phyloP scores from a whole-genome alignment of 2,329 filamentous ascomycete species.

The Aspergillus sp. region DNA sequence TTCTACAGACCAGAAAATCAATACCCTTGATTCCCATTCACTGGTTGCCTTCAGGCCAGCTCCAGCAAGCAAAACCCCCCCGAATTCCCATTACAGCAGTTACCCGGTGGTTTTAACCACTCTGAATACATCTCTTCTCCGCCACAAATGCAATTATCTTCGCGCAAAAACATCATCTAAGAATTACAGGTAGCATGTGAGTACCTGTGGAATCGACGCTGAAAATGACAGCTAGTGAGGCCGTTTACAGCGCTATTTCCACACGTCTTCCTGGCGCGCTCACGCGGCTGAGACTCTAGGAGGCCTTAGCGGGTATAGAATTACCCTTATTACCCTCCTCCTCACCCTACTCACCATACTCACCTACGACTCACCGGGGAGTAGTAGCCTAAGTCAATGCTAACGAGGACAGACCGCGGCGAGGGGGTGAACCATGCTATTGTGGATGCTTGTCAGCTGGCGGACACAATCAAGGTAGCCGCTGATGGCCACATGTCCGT shows the following conservation, averaged over 20 bases:
- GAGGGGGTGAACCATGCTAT: slow-evolving; percentile 1
- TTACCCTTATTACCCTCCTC: no score
- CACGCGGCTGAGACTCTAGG: no score
- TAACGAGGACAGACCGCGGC: background rate
- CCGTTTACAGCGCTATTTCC: slow-evolving; percentile 2
- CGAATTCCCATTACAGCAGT: background rate
- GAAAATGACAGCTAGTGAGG: slow-evolving; percentile 2
- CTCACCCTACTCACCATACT: no score
- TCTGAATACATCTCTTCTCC: no score
- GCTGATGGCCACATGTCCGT: background rate
- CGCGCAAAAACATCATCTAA: no score
- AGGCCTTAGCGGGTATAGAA: no score
- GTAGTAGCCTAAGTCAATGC: no score
- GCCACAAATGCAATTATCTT: no score
- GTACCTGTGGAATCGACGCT: slow-evolving; percentile 2
- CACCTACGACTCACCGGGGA: no score
- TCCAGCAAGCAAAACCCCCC: background rate
- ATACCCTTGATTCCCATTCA: background rate
- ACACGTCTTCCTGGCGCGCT: no score
- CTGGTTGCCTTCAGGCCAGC: background rate
- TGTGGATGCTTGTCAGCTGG: background rate
- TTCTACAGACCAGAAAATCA: no score
- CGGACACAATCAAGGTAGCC: background rate
- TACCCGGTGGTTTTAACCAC: background rate
- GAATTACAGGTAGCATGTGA: slow-evolving; percentile 7